These are phyloP conservation scores for Serpula lacrymans DNA, from an alignment of 768 basidiomycete genomes.

Conservation along the genomic window DNA sequence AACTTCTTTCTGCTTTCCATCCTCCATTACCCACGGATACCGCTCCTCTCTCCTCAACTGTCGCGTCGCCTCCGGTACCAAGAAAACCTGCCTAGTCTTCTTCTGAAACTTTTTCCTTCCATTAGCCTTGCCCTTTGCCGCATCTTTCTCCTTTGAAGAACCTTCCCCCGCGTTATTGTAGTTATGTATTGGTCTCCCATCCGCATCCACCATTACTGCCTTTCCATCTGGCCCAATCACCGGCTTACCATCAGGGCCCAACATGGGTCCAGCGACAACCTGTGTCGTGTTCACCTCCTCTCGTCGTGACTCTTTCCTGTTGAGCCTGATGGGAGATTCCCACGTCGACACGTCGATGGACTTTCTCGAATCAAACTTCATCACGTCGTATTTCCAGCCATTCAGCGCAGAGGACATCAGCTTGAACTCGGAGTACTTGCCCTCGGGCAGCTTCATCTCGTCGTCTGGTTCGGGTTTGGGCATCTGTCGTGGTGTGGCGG, in stretches of 20 bases:
- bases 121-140: conserved; percentile 38
- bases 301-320: conserved; percentile 75
- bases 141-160: conserved; percentile 28
- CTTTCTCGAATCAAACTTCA: conserved; percentile 84
- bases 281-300: conserved; percentile 39
- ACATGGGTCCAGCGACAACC: conserved; percentile 66
- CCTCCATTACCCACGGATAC: conserved; percentile 92
- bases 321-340: conserved; percentile 77
- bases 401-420: conserved; percentile 77
- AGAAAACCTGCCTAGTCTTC: conserved; percentile 82
- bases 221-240: conserved; percentile 76
- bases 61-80: conserved; percentile 72
- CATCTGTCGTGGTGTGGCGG: conserved; percentile 36
- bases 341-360: conserved; percentile 67
- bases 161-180: conserved; percentile 29
- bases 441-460: conserved; percentile 55
- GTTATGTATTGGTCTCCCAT: conserved; percentile 64
- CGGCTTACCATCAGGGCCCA: conserved; percentile 80
- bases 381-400: conserved; percentile 89
- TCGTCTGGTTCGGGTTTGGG: conserved; percentile 48
- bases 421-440: conserved; percentile 70
- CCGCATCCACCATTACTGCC: conserved; percentile 78
- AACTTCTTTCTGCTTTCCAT: conserved; percentile 61
- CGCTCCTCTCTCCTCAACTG: conserved; percentile 82
- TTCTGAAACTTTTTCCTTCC: conserved; percentile 75